Conservation (phyloP, 202 grass and related monocot genomes). For the Alloteropsis angusta region DNA sequence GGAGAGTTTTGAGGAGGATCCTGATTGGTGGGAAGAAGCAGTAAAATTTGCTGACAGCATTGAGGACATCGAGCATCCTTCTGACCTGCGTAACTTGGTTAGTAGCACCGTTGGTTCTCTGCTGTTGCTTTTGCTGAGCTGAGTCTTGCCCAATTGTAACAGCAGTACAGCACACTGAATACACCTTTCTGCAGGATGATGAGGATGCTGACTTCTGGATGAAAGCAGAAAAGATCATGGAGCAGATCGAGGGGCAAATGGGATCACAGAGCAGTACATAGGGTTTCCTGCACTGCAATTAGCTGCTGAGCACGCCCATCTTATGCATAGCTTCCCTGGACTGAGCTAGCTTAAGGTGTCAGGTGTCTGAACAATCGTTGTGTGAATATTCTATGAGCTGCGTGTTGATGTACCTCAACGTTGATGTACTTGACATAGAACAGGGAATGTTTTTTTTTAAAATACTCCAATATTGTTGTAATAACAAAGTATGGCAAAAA, state of each 20-base stretch:
- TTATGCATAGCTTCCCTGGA: background rate
- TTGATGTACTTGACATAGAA: background rate
- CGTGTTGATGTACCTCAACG: background rate
- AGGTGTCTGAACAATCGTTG: background rate
- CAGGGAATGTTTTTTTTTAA: background rate
- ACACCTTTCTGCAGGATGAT: conserved; percentile 24
- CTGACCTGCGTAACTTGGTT: conserved; percentile 26
- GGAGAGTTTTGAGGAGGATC: conserved; percentile 39
- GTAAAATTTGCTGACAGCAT: conserved; percentile 61
- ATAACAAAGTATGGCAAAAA: too few species aligned
- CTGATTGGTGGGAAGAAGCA: conserved; percentile 72
- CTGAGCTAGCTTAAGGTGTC: background rate
- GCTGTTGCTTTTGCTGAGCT: background rate
- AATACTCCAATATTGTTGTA: background rate
- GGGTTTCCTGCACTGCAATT: background rate
- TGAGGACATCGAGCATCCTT: conserved; percentile 32
- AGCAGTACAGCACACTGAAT: background rate
- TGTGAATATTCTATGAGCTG: background rate
- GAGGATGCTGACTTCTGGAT: conserved; percentile 55
- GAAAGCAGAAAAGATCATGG: conserved; percentile 45
- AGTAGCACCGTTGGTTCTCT: conserved; percentile 10
- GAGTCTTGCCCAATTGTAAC: background rate
- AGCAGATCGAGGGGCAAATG: conserved; percentile 46
- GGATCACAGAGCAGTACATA: conserved; percentile 19
- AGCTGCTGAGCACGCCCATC: background rate